Evolutionary conservation across 768 basidiomycete genomes (phyloP).

Genomic region (Pseudohyphozyma bogoriensis): DNA sequence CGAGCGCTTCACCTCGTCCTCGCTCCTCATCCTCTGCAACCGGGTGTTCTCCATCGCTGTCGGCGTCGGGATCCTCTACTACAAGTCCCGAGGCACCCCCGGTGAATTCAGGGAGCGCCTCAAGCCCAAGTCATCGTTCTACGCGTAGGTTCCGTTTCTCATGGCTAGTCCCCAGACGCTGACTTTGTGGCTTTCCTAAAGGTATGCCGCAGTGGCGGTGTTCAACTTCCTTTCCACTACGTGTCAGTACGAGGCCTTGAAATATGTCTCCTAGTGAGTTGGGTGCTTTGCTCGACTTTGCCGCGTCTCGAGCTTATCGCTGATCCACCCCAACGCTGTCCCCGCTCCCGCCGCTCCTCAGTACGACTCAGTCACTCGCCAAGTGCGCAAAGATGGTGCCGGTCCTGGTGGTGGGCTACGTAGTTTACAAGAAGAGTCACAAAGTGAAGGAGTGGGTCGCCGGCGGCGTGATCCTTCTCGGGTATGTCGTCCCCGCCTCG

Average conservation of each 20-base stretch:
- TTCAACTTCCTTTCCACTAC: conserved; percentile 30
- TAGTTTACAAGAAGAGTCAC: conserved; percentile 29
- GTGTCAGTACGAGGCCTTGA: conserved; percentile 28
- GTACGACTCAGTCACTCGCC: conserved; percentile 7
- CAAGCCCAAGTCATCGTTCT: not conserved
- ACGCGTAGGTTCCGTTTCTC: not conserved
- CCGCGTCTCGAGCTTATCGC: no score
- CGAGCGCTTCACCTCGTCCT: conserved; percentile 29
- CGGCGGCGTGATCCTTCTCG: conserved; percentile 25
- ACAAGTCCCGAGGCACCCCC: conserved; percentile 3
- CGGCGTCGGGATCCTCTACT: conserved; percentile 21
- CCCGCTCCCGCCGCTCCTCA: not conserved
- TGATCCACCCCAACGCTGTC: no score
- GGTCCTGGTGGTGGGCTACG: conserved; percentile 29
- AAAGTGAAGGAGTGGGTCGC: conserved; percentile 26
- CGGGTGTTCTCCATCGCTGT: conserved; percentile 24
- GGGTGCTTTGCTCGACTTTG: no score
- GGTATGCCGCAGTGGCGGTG: conserved; percentile 25
- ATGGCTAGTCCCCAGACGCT: not conserved
- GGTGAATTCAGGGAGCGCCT: conserved; percentile 6
- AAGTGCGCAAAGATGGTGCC: conserved; percentile 33
- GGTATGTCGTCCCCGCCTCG: not conserved
- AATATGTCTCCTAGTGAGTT: conserved; percentile 2
- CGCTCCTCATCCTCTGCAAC: conserved; percentile 30
- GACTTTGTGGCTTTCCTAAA: not conserved